phyloP scores from a whole-genome alignment of 345 rosid genomes.

The sweet orange (Citrus sinensis) region DVS_A1.0 CM039161.1:2078501-2079000 shows the following conservation, averaged over 20 bases:
- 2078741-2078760: background rate
- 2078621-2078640: background rate
- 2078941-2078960: background rate
- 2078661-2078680: background rate
- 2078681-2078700: background rate
- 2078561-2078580: background rate
- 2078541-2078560: background rate
- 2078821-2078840: background rate
- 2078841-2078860: background rate
- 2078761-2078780: constrained; percentile 4
- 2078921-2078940: background rate
- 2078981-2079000: background rate
- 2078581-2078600: background rate
- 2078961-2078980: background rate
- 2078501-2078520: background rate
- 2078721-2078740: background rate
- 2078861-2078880: background rate
- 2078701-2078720: background rate
- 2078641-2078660: no score
- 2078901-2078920: background rate
- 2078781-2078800: constrained; percentile 7
- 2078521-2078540: background rate
- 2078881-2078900: background rate
- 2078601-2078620: background rate
- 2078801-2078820: background rate